These are phyloP conservation scores for Nemania diffusa DNA, from an alignment of 2,329 filamentous ascomycete species.

Conservation along the genomic window DNA sequence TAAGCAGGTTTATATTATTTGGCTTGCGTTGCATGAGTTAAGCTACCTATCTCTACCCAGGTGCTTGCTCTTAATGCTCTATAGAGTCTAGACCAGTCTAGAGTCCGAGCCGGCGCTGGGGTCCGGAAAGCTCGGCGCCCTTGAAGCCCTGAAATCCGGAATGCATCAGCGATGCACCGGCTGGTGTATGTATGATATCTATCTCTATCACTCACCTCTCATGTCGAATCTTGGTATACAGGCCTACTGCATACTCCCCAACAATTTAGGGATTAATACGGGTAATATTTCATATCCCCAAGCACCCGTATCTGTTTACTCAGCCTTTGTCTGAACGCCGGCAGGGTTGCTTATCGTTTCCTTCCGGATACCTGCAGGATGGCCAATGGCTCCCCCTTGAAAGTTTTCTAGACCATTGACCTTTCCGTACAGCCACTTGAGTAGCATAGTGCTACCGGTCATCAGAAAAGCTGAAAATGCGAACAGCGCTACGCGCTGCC, in stretches of 20 bases:
- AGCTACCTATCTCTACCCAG: no score
- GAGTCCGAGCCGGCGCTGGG: neutral
- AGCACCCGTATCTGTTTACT: slow-evolving; percentile 24
- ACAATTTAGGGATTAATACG: neutral
- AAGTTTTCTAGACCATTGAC: slow-evolving; percentile 68
- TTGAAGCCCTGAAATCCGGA: neutral
- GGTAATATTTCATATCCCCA: neutral
- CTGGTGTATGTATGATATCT: neutral
- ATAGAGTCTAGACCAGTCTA: no score
- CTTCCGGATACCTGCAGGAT: slow-evolving; percentile 33
- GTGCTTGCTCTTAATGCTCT: neutral
- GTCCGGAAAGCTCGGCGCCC: neutral
- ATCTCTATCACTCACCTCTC: slow-evolving; percentile 1
- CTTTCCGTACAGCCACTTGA: slow-evolving; percentile 76
- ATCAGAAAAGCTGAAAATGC: slow-evolving; percentile 75
- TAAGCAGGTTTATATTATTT: neutral
- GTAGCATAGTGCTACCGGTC: slow-evolving; percentile 72
- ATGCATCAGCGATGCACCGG: neutral
- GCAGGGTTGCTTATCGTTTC: slow-evolving; percentile 25
- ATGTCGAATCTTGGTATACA: neutral
- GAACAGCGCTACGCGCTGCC: slow-evolving; percentile 76
- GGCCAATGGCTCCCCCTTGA: slow-evolving; percentile 49
- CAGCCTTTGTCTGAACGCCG: slow-evolving; percentile 32
- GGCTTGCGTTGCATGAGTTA: neutral
- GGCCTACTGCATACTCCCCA: neutral